These are phyloP conservation scores for Xylaria nigripes DNA, from an alignment of 495 filamentous ascomycete species.

Conservation along the genomic window DNA sequence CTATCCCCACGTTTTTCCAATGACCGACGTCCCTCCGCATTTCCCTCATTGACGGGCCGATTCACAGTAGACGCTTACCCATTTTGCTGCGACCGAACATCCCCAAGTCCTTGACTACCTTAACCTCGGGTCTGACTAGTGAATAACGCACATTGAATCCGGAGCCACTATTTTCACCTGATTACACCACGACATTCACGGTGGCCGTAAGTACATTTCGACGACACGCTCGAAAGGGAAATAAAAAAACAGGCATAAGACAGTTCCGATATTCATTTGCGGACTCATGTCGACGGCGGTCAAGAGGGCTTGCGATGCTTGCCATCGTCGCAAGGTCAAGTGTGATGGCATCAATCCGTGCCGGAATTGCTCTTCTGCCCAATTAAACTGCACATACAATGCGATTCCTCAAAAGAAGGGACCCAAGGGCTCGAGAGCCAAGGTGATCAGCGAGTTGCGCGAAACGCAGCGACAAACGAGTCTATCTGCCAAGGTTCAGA, in stretches of 20 bases:
- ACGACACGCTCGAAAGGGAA: background rate
- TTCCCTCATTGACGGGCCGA: conserved; percentile 28
- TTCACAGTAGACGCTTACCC: conserved; percentile 22
- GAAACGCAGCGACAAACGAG: conserved; percentile 57
- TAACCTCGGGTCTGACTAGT: conserved; percentile 12
- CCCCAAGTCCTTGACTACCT: conserved; percentile 7
- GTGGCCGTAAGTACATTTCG: background rate
- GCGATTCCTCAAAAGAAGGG: conserved; percentile 83
- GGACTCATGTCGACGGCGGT: conserved; percentile 44
- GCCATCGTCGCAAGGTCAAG: conserved; percentile 77
- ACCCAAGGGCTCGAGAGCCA: conserved; percentile 72
- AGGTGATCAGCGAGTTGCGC: conserved; percentile 69
- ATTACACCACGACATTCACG: background rate
- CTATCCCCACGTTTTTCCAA: conserved; percentile 28
- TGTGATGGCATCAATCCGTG: conserved; percentile 66
- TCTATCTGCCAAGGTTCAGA: conserved; percentile 42
- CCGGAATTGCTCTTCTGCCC: conserved; percentile 58
- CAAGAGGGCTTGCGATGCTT: conserved; percentile 71
- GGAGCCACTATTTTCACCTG: background rate
- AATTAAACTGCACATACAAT: conserved; percentile 70
- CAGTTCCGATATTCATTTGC: conserved; percentile 1
- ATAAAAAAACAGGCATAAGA: background rate
- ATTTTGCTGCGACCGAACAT: conserved; percentile 15
- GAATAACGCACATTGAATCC: conserved; percentile 13
- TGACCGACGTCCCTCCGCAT: conserved; percentile 27